A percentile compares a stretch with the other conserved stretches of the same genome.
phyloP scores from a whole-genome alignment of 164 flowering plant species.

The Tinospora cordifolia region DNA sequence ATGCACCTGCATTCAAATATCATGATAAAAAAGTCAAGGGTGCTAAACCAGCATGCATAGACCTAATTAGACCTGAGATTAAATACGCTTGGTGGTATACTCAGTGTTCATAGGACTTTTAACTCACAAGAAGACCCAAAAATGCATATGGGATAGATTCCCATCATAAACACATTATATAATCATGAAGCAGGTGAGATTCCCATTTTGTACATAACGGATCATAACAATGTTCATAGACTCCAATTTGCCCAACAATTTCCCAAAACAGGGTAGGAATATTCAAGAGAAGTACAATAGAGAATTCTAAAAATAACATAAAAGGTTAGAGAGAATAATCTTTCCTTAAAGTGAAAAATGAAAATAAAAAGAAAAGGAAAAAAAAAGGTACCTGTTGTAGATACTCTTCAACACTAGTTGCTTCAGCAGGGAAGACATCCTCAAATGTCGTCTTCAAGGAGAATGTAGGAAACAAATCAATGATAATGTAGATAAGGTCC shows the following conservation, averaged over 20 bases:
- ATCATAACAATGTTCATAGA: not conserved
- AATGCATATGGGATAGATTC: too few species aligned
- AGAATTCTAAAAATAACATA: not conserved
- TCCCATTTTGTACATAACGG: not conserved
- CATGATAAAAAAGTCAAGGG: not conserved
- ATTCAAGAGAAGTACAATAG: too few species aligned
- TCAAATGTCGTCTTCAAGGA: constrained; percentile 76
- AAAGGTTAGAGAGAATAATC: not conserved
- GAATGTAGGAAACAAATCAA: not conserved
- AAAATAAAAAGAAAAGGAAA: too few species aligned
- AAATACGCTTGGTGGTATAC: too few species aligned
- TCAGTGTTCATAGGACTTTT: too few species aligned
- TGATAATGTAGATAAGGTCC: not conserved
- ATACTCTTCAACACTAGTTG: constrained; percentile 85
- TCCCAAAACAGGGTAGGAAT: not conserved
- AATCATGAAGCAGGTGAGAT: not conserved
- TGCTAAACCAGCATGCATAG: not conserved
- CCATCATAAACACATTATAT: too few species aligned
- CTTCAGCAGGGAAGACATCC: constrained; percentile 95
- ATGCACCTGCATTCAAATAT: constrained; percentile 55
- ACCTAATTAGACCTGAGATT: not conserved
- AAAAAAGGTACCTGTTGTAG: constrained; percentile 72
- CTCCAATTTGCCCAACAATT: not conserved
- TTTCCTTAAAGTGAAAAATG: not conserved
- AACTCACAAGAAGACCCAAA: too few species aligned